Percentiles rank a stretch among this genome's conserved stretches.
Evolutionary conservation across 2,329 filamentous ascomycete genomes (phyloP).

Genomic region (Colletotrichum sp.): DNA sequence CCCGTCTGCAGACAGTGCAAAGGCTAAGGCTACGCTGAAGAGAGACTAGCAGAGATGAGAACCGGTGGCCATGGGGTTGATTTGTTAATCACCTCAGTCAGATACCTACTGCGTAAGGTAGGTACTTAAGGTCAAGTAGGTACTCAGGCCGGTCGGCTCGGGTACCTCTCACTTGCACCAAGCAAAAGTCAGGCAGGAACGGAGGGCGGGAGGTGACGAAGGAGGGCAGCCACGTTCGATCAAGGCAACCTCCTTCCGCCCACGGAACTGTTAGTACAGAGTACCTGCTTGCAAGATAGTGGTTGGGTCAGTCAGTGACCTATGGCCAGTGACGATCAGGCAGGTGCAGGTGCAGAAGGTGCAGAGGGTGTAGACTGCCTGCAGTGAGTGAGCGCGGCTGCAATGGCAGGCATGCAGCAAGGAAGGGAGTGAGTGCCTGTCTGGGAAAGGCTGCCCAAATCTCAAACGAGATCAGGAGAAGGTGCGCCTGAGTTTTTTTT

Average conservation of each 20-base stretch:
- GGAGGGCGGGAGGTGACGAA: constrained; percentile 2
- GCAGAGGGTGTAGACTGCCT: neutral
- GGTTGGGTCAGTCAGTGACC: neutral
- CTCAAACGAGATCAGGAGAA: constrained; percentile 9
- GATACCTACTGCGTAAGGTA: neutral
- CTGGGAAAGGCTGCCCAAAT: neutral
- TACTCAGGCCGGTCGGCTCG: neutral
- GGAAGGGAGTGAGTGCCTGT: neutral
- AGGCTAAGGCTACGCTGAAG: neutral
- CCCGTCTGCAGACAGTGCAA: neutral
- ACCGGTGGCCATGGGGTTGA: neutral
- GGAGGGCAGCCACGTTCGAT: neutral
- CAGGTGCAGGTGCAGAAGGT: neutral
- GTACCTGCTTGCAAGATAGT: neutral
- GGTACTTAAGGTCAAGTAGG: neutral
- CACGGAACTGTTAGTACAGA: neutral
- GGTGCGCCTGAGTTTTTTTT: neutral
- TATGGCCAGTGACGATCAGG: neutral
- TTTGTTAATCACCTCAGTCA: neutral
- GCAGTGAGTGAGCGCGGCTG: neutral
- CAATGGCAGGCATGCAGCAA: neutral
- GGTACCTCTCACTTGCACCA: neutral
- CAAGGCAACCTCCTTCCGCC: neutral
- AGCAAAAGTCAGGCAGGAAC: neutral
- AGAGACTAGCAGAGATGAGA: neutral